These are phyloP conservation scores for Botryotinia calthae DNA, from an alignment of 2,329 filamentous ascomycete species.

Conservation along the genomic window DNA sequence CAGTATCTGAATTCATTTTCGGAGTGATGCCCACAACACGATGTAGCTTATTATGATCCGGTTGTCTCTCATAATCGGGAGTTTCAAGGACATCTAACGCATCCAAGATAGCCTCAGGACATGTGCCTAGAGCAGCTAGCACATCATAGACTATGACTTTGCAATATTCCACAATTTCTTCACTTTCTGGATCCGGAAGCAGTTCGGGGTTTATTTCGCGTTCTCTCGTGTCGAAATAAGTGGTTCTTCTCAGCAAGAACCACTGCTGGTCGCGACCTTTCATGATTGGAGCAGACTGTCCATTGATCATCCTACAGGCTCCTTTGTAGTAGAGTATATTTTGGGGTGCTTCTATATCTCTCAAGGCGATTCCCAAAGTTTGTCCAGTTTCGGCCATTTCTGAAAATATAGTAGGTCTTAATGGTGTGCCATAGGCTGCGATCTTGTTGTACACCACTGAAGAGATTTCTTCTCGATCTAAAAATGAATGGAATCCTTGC, in stretches of 20 bases:
- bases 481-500: conserved; percentile 27
- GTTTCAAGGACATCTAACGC: conserved; percentile 24
- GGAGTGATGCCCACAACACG: not conserved
- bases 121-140: conserved; percentile 33
- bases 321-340: conserved; percentile 32
- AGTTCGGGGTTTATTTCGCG: conserved; percentile 18
- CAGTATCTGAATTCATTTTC: not conserved
- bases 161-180: conserved; percentile 30
- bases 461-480: conserved; percentile 24
- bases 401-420: conserved; percentile 27
- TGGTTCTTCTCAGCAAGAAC: conserved; percentile 31
- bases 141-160: conserved; percentile 35
- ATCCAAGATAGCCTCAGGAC: conserved; percentile 31
- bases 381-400: conserved; percentile 27
- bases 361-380: conserved; percentile 30
- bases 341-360: conserved; percentile 28
- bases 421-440: conserved; percentile 28
- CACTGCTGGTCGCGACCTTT: conserved; percentile 26
- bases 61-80: not conserved
- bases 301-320: conserved; percentile 17
- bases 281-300: not conserved
- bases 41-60: not conserved
- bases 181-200: conserved; percentile 22
- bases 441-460: conserved; percentile 32
- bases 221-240: conserved; percentile 25